phyloP scores from a whole-genome alignment of 257 asterid species.

The Solanum lycopersicoides region DNA sequence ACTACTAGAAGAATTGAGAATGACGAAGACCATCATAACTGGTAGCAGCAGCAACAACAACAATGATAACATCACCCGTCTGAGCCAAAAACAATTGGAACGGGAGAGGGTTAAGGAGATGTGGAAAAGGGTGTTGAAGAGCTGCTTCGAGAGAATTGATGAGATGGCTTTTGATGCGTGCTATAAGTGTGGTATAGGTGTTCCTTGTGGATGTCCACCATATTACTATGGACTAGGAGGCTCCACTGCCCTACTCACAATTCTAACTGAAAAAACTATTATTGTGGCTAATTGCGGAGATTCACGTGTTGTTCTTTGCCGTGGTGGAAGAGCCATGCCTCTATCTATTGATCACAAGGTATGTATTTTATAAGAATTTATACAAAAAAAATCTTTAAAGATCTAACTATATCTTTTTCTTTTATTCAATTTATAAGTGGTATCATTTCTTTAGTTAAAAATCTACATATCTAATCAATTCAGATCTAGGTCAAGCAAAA shows the following conservation, averaged over 20 bases:
- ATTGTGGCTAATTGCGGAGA: constrained; percentile 17
- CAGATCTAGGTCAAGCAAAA: not conserved
- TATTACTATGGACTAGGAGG: not conserved
- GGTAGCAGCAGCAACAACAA: no score
- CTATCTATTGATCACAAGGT: constrained; percentile 20
- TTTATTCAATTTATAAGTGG: no score
- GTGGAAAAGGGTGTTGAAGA: constrained; percentile 1
- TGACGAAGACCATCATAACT: not conserved
- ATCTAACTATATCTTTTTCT: no score
- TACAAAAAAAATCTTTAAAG: no score
- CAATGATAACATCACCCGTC: no score
- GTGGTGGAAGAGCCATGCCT: constrained; percentile 3
- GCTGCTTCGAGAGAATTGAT: not conserved
- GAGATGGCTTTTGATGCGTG: not conserved
- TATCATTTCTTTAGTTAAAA: not conserved
- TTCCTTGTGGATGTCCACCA: not conserved
- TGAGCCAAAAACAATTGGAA: not conserved
- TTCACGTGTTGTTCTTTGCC: constrained; percentile 13
- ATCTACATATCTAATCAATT: not conserved
- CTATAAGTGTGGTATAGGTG: not conserved
- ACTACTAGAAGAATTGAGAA: not conserved
- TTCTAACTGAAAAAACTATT: constrained; percentile 2
- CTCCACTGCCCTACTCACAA: not conserved
- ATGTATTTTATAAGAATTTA: not conserved
- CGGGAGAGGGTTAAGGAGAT: not conserved